Evolutionary conservation across 495 filamentous ascomycete species (phyloP).

Genomic region (Penicillium cosmopolitanum): DNA sequence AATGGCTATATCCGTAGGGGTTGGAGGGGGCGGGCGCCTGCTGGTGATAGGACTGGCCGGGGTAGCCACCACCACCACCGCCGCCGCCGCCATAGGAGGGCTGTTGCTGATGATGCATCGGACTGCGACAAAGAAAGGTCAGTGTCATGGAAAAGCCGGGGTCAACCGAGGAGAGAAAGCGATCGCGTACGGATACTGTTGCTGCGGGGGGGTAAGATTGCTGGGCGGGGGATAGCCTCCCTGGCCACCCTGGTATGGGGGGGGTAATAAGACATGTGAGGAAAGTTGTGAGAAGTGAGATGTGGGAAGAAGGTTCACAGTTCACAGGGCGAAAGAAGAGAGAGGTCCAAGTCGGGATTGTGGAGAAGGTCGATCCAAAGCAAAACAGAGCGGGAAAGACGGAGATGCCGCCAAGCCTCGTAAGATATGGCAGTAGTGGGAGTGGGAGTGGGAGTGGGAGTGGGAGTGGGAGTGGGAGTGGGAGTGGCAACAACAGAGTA

Average conservation of each 20-base stretch:
- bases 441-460: no score
- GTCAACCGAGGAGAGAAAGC: conserved; percentile 28
- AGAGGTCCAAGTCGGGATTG: conserved; percentile 18
- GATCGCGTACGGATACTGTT: conserved; percentile 42
- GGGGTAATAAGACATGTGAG: conserved; percentile 56
- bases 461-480: no score
- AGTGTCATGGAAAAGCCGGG: not conserved
- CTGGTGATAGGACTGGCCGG: conserved; percentile 51
- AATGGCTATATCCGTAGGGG: conserved; percentile 51
- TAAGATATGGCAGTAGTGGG: not conserved
- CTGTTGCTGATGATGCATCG: conserved; percentile 40
- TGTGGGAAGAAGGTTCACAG: not conserved
- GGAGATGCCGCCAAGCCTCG: conserved; percentile 26
- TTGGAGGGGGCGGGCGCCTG: conserved; percentile 42
- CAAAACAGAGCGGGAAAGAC: conserved; percentile 28
- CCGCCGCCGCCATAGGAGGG: conserved; percentile 36
- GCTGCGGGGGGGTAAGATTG: conserved; percentile 36
- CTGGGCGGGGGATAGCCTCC: conserved; percentile 54
- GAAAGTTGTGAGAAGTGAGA: conserved; percentile 4
- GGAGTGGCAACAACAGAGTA: not conserved
- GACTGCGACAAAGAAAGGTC: conserved; percentile 23
- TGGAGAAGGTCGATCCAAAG: conserved; percentile 29
- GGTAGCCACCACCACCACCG: conserved; percentile 45
- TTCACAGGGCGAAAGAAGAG: not conserved
- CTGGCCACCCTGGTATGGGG: conserved; percentile 48